Base-by-base conservation (phyloP, 179 eudicot species). In the Carnegiea gigantea region DNA sequence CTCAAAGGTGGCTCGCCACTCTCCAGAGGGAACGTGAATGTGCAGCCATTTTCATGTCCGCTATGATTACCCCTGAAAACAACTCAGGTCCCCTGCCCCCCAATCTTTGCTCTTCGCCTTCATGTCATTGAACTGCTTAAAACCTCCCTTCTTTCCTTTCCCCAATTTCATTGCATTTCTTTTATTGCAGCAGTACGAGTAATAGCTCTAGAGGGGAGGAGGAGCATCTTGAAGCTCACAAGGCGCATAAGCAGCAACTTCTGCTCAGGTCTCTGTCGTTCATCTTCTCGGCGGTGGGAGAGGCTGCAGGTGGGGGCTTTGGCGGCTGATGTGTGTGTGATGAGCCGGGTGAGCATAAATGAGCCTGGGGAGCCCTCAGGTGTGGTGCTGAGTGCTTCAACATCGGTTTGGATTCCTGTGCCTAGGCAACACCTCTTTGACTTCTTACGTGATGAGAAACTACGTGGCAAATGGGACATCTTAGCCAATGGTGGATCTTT, bases 281-380 rank as follows among this genome's bases (percentile, higher is more conserved):
- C 89, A 23, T 87, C 91, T 17, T 65, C 79, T 33, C 79, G 86
- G 30, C 79, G 80, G 6, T 94, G 98, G 98, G 90, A 91, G 65
- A 79, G 83, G 62, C 75, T 94, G 33, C 85, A 87, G 70, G 75
- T 83, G 4, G 86, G 81, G 51, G 86, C 84, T 15, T 62, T 73
- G 38, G 83, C 84, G 13, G 86, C 85, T 71, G 88, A 89, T 62
- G 79, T 87, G 17, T 80, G 84, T 83, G 46, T 94, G 73, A 82
- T 89, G 86, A 88, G 86, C 75, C 91, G 97, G 33, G 82, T 85
- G 36, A 88, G 88, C 81, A 17, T 81, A 36, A 84, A 84, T 8
- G 81, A 84, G 54, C 89, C 91, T 30, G 92, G 97, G 9, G 97
- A 91, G 79, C 97, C 95, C 9, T 76, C 88, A 17, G 98, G 96